A percentile compares a stretch with the other conserved stretches of the same genome.
phyloP scores from a whole-genome alignment of 2,329 filamentous ascomycete genomes.

The Aspergillus texensis region DNA sequence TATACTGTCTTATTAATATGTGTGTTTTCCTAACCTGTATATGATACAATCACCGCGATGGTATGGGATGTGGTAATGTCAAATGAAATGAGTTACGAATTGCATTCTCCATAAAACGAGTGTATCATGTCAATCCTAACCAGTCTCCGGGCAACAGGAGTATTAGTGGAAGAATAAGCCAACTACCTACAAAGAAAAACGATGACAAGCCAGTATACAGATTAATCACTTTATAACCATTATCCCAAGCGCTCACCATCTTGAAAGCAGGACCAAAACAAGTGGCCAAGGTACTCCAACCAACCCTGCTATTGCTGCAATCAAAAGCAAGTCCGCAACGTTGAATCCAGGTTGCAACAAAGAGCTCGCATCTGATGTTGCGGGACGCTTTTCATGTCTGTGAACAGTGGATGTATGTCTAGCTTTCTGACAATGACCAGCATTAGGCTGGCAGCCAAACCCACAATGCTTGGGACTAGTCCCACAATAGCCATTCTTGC shows the following conservation, averaged over 20 bases:
- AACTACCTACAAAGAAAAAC: not conserved
- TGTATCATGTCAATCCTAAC: not conserved
- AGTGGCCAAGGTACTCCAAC: not conserved
- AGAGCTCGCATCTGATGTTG: slow-evolving; percentile 17
- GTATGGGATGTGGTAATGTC: slow-evolving; percentile 5
- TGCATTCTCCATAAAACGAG: not conserved
- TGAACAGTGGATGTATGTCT: not conserved
- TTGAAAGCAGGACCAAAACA: not conserved
- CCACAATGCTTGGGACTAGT: slow-evolving; percentile 35
- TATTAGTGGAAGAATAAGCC: not conserved
- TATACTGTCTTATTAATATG: not conserved
- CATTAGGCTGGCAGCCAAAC: slow-evolving; percentile 32
- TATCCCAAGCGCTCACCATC: not conserved
- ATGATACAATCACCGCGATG: not conserved
- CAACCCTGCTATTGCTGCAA: slow-evolving; percentile 12
- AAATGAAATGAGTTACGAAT: slow-evolving; percentile 1
- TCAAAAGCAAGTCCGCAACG: slow-evolving; percentile 12
- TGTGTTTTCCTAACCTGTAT: not conserved
- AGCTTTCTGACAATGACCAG: slow-evolving; percentile 21
- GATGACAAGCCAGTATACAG: not conserved
- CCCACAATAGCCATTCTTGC: slow-evolving; percentile 32
- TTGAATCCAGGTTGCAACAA: not conserved
- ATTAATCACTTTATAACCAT: not conserved
- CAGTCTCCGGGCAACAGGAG: not conserved
- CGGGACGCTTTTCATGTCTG: not conserved